A percentile compares a stretch with the other conserved stretches of the same genome.
Conservation (phyloP, 768 basidiomycete species). For the Ramaria rubella region DNA sequence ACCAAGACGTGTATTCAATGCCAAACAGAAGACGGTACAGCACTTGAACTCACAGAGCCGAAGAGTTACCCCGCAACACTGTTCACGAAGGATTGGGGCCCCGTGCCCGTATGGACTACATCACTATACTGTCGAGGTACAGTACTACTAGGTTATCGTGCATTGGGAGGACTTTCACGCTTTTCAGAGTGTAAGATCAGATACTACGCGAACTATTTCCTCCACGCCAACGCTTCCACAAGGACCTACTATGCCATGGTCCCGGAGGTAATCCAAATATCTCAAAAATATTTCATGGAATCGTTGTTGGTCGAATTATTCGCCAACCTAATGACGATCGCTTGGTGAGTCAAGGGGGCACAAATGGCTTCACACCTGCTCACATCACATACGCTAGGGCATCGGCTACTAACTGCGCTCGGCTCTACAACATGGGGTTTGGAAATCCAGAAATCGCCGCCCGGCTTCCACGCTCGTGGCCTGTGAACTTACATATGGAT, state of each 20-base stretch:
- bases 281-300: neutral
- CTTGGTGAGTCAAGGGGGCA: neutral
- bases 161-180: neutral
- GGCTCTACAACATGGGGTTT: neutral
- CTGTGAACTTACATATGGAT: neutral
- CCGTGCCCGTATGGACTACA: constrained; percentile 20
- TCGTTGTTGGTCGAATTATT: neutral
- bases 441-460: neutral
- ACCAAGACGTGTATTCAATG: neutral
- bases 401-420: constrained; percentile 1
- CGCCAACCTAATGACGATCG: neutral
- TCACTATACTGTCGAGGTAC: constrained; percentile 24
- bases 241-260: neutral
- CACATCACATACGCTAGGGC: neutral
- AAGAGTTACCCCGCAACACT: constrained; percentile 13
- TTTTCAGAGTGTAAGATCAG: neutral
- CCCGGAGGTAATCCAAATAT: neutral
- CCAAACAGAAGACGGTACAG: too few species aligned
- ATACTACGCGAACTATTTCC: neutral
- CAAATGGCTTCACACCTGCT: neutral
- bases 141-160: constrained; percentile 4
- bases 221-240: neutral
- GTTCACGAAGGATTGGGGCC: constrained; percentile 20
- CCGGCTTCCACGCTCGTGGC: neutral
- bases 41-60: constrained; percentile 12